phyloP scores from a whole-genome alignment of 2,329 filamentous ascomycete species.

The Aspergillus pseudoterreus region DNA sequence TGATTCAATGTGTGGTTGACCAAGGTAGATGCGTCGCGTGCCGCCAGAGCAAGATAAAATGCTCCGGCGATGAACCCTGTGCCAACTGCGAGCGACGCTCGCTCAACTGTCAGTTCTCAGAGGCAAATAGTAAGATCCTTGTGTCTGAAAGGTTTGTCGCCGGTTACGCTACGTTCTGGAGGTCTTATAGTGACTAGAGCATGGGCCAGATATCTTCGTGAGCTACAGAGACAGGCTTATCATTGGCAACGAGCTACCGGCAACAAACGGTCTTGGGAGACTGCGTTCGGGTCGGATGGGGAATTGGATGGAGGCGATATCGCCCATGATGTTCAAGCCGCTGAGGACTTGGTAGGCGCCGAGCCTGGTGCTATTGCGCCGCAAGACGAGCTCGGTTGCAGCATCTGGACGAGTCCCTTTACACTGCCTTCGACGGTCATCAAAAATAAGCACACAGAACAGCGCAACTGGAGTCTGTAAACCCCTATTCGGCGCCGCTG shows the following conservation, averaged over 20 bases:
- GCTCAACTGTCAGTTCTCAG: constrained; percentile 31
- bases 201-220: constrained; percentile 8
- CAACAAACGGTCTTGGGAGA: neutral
- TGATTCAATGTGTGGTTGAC: neutral
- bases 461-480: constrained; percentile 32
- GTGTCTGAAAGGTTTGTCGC: constrained; percentile 30
- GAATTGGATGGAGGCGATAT: neutral
- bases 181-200: neutral
- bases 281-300: neutral
- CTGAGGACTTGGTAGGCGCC: neutral
- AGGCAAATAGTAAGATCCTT: constrained; percentile 24
- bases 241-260: neutral
- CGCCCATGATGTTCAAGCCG: neutral
- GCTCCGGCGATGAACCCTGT: constrained; percentile 38
- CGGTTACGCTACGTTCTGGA: neutral
- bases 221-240: constrained; percentile 13
- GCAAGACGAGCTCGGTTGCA: constrained; percentile 5
- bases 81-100: constrained; percentile 16
- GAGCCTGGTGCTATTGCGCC: neutral
- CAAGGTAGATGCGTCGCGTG: constrained; percentile 23
- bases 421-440: constrained; percentile 15
- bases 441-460: constrained; percentile 13
- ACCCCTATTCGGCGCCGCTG: neutral
- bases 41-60: constrained; percentile 42
- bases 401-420: constrained; percentile 21